A percentile compares a stretch with the other conserved stretches of the same genome.
Evolutionary conservation across 1,284 basidiomycete species (phyloP).

Genomic region (Moesziomyces aphidis): DNA sequence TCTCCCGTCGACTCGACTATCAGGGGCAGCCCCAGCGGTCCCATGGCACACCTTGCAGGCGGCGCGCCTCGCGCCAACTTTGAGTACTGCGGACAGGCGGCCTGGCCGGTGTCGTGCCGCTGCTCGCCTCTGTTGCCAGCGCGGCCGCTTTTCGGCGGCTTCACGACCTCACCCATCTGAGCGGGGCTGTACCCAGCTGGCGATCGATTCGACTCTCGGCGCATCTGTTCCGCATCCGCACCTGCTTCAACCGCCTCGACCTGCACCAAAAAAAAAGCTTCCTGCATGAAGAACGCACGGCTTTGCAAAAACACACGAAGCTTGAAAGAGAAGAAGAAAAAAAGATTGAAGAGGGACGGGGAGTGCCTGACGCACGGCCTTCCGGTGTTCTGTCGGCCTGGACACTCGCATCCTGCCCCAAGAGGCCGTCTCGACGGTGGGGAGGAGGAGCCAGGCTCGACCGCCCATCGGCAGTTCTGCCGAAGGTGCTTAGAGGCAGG

Average conservation of each 20-base stretch:
- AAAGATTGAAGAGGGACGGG: background rate
- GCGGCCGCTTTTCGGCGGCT: constrained; percentile 32
- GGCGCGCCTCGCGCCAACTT: background rate
- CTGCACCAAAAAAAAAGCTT: background rate
- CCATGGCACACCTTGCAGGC: constrained; percentile 1
- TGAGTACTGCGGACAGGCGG: constrained; percentile 15
- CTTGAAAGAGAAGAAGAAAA: background rate
- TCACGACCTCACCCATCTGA: constrained; percentile 23
- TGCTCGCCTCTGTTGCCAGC: constrained; percentile 26
- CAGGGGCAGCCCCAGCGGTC: constrained; percentile 22
- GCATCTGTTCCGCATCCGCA: background rate
- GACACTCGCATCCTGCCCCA: background rate
- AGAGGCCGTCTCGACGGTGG: background rate
- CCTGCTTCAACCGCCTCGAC: too few species aligned
- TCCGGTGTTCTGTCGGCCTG: background rate
- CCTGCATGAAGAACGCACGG: background rate
- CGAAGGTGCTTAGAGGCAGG: too few species aligned
- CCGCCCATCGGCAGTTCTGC: background rate
- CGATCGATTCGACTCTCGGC: background rate
- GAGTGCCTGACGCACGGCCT: background rate
- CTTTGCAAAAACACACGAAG: background rate
- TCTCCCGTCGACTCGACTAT: constrained; percentile 39
- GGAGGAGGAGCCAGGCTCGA: background rate
- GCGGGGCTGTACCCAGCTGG: too few species aligned
- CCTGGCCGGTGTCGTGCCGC: constrained; percentile 16